Percentiles rank a stretch among this genome's conserved stretches.
Evolutionary conservation across 2,329 filamentous ascomycete species (phyloP).

Genomic region (Paracamarosporium sp.): DNA sequence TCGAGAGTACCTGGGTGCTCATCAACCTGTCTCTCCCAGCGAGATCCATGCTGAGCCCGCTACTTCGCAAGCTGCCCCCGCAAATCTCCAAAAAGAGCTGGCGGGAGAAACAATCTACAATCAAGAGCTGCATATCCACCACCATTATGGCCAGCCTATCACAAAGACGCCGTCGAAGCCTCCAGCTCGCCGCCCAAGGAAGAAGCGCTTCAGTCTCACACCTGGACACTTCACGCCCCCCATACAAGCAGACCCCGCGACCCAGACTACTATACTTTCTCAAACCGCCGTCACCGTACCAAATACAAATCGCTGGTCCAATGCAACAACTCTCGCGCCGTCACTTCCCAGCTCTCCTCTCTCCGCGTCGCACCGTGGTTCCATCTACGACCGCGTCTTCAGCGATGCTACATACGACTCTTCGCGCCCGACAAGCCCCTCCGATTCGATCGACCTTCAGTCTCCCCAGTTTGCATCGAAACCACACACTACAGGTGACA

Average conservation of each 20-base stretch:
- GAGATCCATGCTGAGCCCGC: constrained; percentile 24
- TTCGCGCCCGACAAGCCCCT: constrained; percentile 79
- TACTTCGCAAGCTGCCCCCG: constrained; percentile 16
- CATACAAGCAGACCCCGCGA: constrained; percentile 52
- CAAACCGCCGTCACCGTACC: constrained; percentile 67
- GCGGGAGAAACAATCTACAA: constrained; percentile 47
- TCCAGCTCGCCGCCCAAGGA: constrained; percentile 65
- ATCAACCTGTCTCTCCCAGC: constrained; percentile 68
- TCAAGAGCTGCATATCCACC: constrained; percentile 84
- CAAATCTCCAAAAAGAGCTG: constrained; percentile 75
- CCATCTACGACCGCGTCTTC: constrained; percentile 78
- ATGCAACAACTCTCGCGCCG: constrained; percentile 67
- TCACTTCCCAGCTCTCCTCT: constrained; percentile 83
- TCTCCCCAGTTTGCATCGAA: constrained; percentile 66
- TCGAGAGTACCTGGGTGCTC: constrained; percentile 78
- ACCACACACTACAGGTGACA: constrained; percentile 23
- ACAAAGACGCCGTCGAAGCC: constrained; percentile 54
- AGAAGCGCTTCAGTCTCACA: constrained; percentile 72
- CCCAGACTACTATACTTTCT: constrained; percentile 66
- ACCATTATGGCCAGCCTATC: constrained; percentile 75
- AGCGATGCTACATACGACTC: constrained; percentile 65
- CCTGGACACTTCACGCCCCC: constrained; percentile 57
- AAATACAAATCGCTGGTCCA: constrained; percentile 67
- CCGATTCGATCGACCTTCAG: constrained; percentile 66
- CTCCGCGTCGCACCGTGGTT: constrained; percentile 72